These are phyloP conservation scores for Trichoderma afroharzianum DNA, from an alignment of 2,329 filamentous ascomycete genomes.

Conservation along the genomic window DNA sequence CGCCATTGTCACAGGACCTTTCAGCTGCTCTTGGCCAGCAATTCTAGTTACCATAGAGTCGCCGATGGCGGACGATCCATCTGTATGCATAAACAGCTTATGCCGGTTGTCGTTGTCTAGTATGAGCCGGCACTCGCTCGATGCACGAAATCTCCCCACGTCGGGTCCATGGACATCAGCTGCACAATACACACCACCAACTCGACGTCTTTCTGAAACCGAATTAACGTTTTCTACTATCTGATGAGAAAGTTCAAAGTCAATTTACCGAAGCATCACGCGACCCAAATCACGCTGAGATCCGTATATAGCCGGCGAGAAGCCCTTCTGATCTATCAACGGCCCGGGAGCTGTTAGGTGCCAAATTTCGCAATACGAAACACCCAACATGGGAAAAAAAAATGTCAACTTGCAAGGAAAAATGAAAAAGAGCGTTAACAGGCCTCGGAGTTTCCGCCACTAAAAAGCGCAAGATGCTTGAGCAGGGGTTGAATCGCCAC, in stretches of 20 bases:
- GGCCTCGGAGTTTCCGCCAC: background rate
- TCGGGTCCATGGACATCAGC: background rate
- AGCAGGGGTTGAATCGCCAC: background rate
- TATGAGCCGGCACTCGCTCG: conserved; percentile 9
- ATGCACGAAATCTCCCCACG: conserved; percentile 9
- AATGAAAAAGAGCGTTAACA: background rate
- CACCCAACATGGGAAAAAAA: background rate
- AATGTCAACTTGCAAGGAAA: background rate
- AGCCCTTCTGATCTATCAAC: background rate
- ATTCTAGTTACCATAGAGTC: background rate
- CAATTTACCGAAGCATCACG: background rate
- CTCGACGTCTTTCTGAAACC: background rate
- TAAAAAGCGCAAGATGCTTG: background rate
- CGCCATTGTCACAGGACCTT: background rate
- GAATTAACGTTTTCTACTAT: background rate
- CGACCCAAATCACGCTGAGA: background rate
- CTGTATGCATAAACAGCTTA: background rate
- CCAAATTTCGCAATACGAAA: background rate
- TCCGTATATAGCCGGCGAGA: background rate
- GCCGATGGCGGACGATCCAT: background rate
- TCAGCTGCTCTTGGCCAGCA: background rate
- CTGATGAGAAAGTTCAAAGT: background rate
- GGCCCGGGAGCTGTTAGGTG: background rate
- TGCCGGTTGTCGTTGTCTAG: conserved; percentile 1
- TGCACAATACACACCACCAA: background rate